Conservation (phyloP, 1,284 basidiomycete genomes). For the Inonotus hispidus region DNA sequence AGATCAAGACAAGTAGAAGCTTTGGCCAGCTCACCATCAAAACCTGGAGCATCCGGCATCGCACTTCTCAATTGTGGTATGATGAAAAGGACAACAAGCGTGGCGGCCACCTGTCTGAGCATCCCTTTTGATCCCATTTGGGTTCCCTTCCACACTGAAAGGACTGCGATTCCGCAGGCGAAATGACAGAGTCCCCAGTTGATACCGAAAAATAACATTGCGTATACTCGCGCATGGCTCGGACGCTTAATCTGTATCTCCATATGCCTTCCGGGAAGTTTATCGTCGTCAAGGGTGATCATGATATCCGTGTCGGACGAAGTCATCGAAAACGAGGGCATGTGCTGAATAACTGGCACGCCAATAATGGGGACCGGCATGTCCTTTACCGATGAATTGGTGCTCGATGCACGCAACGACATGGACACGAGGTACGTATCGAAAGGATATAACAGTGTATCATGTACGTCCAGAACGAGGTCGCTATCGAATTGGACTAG, state of each 20-base stretch:
- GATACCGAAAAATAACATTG: conserved; percentile 42
- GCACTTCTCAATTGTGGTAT: conserved; percentile 47
- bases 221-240: conserved; percentile 38
- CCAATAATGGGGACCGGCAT: conserved; percentile 39
- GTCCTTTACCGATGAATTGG: conserved; percentile 12
- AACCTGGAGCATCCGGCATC: conserved; percentile 54
- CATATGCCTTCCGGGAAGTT: conserved; percentile 36
- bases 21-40: conserved; percentile 39
- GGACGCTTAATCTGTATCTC: conserved; percentile 42
- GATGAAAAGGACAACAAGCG: conserved; percentile 38
- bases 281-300: conserved; percentile 5
- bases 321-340: conserved; percentile 43
- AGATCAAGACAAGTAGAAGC: neutral
- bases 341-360: conserved; percentile 39
- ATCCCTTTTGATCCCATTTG: conserved; percentile 25
- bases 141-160: conserved; percentile 27
- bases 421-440: conserved; percentile 49
- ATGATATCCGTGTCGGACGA: conserved; percentile 40
- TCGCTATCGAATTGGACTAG: conserved; percentile 53
- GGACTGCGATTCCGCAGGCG: conserved; percentile 38
- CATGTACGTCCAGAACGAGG: conserved; percentile 52
- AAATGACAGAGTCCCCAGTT: conserved; percentile 53
- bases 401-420: conserved; percentile 37
- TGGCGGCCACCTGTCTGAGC: conserved; percentile 36
- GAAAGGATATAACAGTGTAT: conserved; percentile 51